Evolutionary conservation across 805 yeast species (phyloP).

Genomic region (Metschnikowia koreensis): DNA sequence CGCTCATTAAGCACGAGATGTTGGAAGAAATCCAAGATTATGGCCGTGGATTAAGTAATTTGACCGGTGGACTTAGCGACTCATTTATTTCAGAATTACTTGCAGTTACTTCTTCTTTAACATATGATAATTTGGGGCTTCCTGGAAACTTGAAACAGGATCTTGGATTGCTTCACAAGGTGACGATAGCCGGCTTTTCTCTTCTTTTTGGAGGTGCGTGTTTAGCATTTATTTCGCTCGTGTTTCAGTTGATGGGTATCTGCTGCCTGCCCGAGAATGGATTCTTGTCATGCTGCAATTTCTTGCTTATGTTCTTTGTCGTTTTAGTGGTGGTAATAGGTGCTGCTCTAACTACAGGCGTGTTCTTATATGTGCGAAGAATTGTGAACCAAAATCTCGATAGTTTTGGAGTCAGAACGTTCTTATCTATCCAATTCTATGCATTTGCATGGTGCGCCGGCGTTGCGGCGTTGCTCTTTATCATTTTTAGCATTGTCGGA

Average conservation of each 20-base stretch:
- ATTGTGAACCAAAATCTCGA: slow-evolving; percentile 49
- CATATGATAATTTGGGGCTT: slow-evolving; percentile 38
- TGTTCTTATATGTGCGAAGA: slow-evolving; percentile 47
- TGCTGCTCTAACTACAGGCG: slow-evolving; percentile 61
- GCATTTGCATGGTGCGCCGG: slow-evolving; percentile 67
- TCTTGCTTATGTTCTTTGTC: slow-evolving; percentile 44
- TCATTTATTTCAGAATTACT: slow-evolving; percentile 11
- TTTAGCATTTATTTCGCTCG: slow-evolving; percentile 44
- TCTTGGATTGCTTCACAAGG: slow-evolving; percentile 40
- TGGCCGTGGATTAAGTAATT: slow-evolving; percentile 23
- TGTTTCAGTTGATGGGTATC: slow-evolving; percentile 45
- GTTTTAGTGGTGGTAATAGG: slow-evolving; percentile 45
- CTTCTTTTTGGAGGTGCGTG: slow-evolving; percentile 32
- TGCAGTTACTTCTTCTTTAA: slow-evolving; percentile 16
- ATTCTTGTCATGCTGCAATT: slow-evolving; percentile 46
- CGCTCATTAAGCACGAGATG: slow-evolving; percentile 33
- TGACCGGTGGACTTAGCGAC: slow-evolving; percentile 11
- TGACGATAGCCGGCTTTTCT: slow-evolving; percentile 58
- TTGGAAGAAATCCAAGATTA: slow-evolving; percentile 25
- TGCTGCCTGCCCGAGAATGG: slow-evolving; percentile 44
- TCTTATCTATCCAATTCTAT: slow-evolving; percentile 49
- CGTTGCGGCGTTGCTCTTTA: slow-evolving; percentile 40
- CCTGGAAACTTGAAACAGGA: slow-evolving; percentile 55
- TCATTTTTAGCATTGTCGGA: slow-evolving; percentile 35
- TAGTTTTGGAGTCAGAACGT: slow-evolving; percentile 55